Percentiles rank a stretch among this genome's conserved stretches.
Evolutionary conservation across 306 rosid genomes (phyloP).

Genomic region (Oxytropis ochrocephala): DNA sequence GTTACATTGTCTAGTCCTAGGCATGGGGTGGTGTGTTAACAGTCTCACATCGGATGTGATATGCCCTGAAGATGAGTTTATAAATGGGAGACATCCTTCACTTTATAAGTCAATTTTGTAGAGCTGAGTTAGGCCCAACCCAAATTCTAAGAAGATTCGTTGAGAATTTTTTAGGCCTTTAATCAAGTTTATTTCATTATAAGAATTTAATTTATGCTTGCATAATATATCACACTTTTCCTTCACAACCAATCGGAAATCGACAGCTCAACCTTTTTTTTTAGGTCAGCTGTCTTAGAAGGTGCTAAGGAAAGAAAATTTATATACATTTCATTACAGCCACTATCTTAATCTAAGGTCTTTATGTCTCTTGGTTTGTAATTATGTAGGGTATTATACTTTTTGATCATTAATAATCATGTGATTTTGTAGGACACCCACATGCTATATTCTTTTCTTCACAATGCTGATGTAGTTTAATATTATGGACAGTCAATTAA

Average conservation of each 20-base stretch:
- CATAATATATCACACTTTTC: slow-evolving; percentile 35
- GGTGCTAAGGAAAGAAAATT: slow-evolving; percentile 32
- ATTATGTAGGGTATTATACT: slow-evolving; percentile 10
- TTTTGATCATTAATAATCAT: slow-evolving; percentile 37
- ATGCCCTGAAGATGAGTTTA: too few species aligned
- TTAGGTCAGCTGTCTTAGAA: slow-evolving; percentile 34
- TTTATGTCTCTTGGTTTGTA: slow-evolving; percentile 24
- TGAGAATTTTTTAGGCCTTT: too few species aligned
- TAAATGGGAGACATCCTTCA: too few species aligned
- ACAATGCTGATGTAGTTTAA: slow-evolving; percentile 22
- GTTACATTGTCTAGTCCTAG: too few species aligned
- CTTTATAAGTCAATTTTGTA: too few species aligned
- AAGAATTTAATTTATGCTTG: slow-evolving; percentile 43
- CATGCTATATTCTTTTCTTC: slow-evolving; percentile 40
- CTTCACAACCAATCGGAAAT: slow-evolving; percentile 37
- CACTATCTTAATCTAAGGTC: slow-evolving; percentile 29
- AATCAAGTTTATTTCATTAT: slow-evolving; percentile 36
- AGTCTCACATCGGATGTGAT: too few species aligned
- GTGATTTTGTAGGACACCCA: slow-evolving; percentile 44
- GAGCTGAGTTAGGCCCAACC: too few species aligned
- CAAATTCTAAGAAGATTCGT: too few species aligned
- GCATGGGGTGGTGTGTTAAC: too few species aligned
- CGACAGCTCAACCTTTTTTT: slow-evolving; percentile 43
- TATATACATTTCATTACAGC: slow-evolving; percentile 24
- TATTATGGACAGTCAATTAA: slow-evolving; percentile 11